These are phyloP conservation scores for Metarhizium guizhouense DNA, from an alignment of 2,329 filamentous ascomycete genomes.

Conservation along the genomic window DNA sequence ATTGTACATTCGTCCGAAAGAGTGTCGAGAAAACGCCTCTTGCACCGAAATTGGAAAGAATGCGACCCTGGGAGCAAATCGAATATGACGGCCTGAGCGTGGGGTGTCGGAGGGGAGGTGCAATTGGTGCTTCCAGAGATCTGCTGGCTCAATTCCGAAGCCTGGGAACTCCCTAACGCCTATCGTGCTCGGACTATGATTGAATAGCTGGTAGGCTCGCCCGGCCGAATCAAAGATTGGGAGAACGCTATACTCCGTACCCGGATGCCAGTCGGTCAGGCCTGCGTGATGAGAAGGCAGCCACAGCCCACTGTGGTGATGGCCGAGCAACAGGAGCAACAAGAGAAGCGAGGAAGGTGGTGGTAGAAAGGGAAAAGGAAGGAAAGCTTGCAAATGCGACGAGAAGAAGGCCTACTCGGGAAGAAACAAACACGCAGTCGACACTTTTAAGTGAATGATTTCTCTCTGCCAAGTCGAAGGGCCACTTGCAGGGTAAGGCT, in stretches of 20 bases:
- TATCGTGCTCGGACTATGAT: neutral
- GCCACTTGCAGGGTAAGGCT: conserved; percentile 1
- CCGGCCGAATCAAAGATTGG: neutral
- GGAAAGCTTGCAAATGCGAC: neutral
- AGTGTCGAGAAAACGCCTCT: neutral
- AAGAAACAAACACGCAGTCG: neutral
- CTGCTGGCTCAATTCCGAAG: neutral
- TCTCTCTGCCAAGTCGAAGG: conserved; percentile 1
- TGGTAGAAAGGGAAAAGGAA: neutral
- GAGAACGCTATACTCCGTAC: neutral
- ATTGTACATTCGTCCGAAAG: neutral
- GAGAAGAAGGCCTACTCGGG: neutral
- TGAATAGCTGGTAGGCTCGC: neutral
- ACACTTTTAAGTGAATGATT: neutral
- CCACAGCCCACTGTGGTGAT: neutral
- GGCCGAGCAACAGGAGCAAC: neutral
- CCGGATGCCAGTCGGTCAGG: neutral
- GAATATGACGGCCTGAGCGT: neutral
- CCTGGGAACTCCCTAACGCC: neutral
- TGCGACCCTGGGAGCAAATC: neutral
- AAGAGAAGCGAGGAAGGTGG: neutral
- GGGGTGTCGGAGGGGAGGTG: neutral
- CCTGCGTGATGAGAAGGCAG: neutral
- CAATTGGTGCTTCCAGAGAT: neutral
- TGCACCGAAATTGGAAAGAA: neutral